phyloP scores from a whole-genome alignment of 768 basidiomycete species.

The Tricholoma furcatifolium region DNA sequence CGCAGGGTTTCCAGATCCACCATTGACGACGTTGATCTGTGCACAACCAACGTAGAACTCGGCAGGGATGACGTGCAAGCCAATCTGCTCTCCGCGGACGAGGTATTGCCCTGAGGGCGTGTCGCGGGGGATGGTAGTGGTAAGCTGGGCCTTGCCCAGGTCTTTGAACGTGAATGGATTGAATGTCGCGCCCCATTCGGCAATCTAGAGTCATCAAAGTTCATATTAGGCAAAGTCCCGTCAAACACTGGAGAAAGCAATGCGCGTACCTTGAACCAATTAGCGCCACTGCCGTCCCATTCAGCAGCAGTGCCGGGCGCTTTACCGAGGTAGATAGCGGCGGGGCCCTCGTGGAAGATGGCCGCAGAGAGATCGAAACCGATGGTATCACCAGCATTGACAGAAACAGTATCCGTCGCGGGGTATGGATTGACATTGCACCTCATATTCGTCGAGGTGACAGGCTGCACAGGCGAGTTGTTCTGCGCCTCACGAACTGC shows the following conservation, averaged over 20 bases:
- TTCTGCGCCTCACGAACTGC: slow-evolving; percentile 36
- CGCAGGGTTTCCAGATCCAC: slow-evolving; percentile 38
- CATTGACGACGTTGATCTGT: slow-evolving; percentile 38
- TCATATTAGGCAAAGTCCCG: slow-evolving; percentile 19
- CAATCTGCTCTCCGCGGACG: slow-evolving; percentile 41
- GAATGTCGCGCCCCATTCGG: slow-evolving; percentile 29
- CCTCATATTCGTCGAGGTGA: slow-evolving; percentile 34
- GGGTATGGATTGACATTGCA: slow-evolving; percentile 37
- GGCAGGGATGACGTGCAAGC: slow-evolving; percentile 38
- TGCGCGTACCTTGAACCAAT: slow-evolving; percentile 37
- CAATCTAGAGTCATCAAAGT: slow-evolving; percentile 20
- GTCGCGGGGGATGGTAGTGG: slow-evolving; percentile 31
- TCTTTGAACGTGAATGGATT: slow-evolving; percentile 28
- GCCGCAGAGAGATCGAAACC: slow-evolving; percentile 29
- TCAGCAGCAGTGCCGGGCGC: slow-evolving; percentile 34
- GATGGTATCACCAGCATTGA: slow-evolving; percentile 33
- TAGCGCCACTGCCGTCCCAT: slow-evolving; percentile 38
- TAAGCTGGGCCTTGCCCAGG: slow-evolving; percentile 25
- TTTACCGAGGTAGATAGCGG: slow-evolving; percentile 40
- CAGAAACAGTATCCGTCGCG: slow-evolving; percentile 29
- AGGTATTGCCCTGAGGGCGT: slow-evolving; percentile 37
- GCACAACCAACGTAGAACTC: slow-evolving; percentile 45
- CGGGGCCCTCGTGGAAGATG: slow-evolving; percentile 39
- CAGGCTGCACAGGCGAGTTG: slow-evolving; percentile 39
- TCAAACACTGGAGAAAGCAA: slow-evolving; percentile 12